Evolutionary conservation across 2,329 filamentous ascomycete genomes (phyloP).

Genomic region (Cercospora brassicicola): DNA sequence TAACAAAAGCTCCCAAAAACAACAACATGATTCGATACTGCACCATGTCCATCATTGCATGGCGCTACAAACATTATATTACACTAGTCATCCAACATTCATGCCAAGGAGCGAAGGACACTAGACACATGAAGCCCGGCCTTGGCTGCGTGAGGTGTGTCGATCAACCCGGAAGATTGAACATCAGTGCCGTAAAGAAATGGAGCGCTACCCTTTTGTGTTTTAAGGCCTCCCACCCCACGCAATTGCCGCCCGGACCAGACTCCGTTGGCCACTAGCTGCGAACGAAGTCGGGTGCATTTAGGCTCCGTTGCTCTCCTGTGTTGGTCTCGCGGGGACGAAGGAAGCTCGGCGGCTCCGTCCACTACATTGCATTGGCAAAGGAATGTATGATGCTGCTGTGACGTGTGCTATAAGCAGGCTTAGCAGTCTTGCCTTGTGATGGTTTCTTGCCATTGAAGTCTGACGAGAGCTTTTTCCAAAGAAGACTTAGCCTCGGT

Average conservation of each 20-base stretch:
- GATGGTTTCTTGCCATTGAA: neutral
- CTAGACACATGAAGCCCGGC: neutral
- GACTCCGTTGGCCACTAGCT: neutral
- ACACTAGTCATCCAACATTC: neutral
- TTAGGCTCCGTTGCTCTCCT: neutral
- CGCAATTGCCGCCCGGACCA: neutral
- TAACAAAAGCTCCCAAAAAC: neutral
- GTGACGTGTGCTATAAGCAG: neutral
- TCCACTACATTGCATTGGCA: neutral
- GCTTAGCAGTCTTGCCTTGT: neutral
- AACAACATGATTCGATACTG: neutral
- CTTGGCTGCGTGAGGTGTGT: neutral
- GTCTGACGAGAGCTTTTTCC: neutral
- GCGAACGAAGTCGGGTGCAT: neutral
- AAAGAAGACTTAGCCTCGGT: neutral
- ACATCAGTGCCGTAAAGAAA: neutral
- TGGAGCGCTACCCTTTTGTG: neutral
- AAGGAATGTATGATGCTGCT: neutral
- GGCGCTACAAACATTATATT: neutral
- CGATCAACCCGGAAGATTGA: neutral
- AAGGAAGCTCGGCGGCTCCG: neutral
- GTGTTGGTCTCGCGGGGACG: neutral
- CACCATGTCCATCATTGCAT: neutral
- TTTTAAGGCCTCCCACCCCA: neutral
- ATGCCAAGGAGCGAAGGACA: neutral